Evolutionary conservation across 192 early-diverging fungal species (phyloP), one percentile per base, ranked within the genome.

Genomic region (Coemansia aciculifera): DNA sequence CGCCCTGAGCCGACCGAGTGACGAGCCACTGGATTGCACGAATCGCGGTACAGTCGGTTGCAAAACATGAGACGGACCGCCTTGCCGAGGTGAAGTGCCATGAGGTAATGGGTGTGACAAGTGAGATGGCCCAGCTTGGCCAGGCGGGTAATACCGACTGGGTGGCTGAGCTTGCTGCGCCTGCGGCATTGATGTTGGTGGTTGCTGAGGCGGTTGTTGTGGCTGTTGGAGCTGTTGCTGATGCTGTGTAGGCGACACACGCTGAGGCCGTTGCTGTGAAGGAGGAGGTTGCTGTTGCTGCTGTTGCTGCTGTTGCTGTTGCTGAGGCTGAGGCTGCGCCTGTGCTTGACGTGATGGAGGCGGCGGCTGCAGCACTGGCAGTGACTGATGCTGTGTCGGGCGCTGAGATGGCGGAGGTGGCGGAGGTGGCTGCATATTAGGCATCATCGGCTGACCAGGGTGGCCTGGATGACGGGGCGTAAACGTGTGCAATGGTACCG

Each of bases 71-170:
- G 65, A 31, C 27, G 63, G 63, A n/a, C 54, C 48, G 39, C 68
- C 64, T 24, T 66, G 63, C 9, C 73, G 73, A 59, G 69, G 73
- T 3, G 68, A 29, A 1, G 44, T 19, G 11, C 40, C 51, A 13
- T 67, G 66, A 21, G 63, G 63, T 24, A 37, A 44, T 1, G 29
- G 44, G n/a, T 37, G 62, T 1, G 38, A 39, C 60, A 52, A 46
- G 42, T 24, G 62, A 19, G 64, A 31, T n/a, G 68, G 57, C 23
- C 59, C 59, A 21, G 62, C 31, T 10, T 64, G 64, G 9, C 59
- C 56, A 13, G 76, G 64, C 19, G 76, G 59, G 27, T 78, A 78
- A 36, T 78, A 78, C 31, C 69, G 75, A 32, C 56, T 46, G 24
- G 70, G 66, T 37, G 43, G 73, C 54, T 64, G 67, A 38, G 43